These are phyloP conservation scores for Gyrodon lividus DNA, from an alignment of 768 basidiomycete genomes.

Conservation along the genomic window DNA sequence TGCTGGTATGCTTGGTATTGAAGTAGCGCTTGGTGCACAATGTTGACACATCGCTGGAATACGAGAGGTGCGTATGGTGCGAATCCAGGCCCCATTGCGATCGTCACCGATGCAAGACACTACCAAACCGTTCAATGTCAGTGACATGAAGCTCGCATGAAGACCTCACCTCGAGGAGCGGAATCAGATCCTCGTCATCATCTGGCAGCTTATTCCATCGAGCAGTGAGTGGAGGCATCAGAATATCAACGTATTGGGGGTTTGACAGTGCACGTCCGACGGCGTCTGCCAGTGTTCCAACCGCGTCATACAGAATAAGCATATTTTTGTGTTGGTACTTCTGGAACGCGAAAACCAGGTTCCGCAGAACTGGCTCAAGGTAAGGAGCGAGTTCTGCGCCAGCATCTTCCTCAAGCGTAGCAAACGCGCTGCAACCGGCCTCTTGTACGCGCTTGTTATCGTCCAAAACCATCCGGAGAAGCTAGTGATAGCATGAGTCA, in stretches of 20 bases:
- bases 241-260: slow-evolving; percentile 83
- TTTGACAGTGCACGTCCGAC: slow-evolving; percentile 88
- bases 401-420: slow-evolving; percentile 97
- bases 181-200: slow-evolving; percentile 90
- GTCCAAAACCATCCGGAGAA: slow-evolving; percentile 95
- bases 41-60: slow-evolving; percentile 84
- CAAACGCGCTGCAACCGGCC: slow-evolving; percentile 98
- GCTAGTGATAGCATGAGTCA: slow-evolving; percentile 44
- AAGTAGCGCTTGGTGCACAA: slow-evolving; percentile 80
- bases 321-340: slow-evolving; percentile 99
- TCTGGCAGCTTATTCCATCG: slow-evolving; percentile 91
- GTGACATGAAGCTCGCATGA: slow-evolving; percentile 2
- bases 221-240: slow-evolving; percentile 92
- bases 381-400: slow-evolving; percentile 87
- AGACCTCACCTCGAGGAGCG: slow-evolving; percentile 81
- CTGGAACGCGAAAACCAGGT: slow-evolving; percentile 92
- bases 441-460: slow-evolving; percentile 99
- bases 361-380: slow-evolving; percentile 91
- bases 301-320: slow-evolving; percentile 97
- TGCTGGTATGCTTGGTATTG: slow-evolving; percentile 87
- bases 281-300: slow-evolving; percentile 96
- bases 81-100: slow-evolving; percentile 91
- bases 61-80: slow-evolving; percentile 85
- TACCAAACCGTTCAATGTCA: slow-evolving; percentile 31
- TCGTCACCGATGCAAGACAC: slow-evolving; percentile 97